Evolutionary conservation across 805 yeast genomes (phyloP).

Genomic region (Candida awuae): DNA sequence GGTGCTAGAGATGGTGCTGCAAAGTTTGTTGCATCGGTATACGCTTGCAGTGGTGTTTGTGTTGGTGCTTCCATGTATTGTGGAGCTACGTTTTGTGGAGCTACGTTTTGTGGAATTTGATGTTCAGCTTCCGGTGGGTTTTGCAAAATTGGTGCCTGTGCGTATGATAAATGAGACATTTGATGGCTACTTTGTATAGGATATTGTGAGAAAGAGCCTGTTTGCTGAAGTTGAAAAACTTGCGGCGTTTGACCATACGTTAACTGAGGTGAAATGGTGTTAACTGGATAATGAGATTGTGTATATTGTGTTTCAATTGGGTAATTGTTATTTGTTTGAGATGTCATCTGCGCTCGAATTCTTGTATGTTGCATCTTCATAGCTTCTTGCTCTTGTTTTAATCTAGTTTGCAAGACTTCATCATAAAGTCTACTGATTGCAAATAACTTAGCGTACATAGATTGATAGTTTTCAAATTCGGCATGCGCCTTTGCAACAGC

Average conservation of each 20-base stretch:
- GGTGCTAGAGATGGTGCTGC: background rate
- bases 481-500: slow-evolving; percentile 49
- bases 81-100: no score
- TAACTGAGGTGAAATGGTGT: slow-evolving; percentile 7
- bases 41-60: no score
- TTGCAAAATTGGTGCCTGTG: background rate
- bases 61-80: no score
- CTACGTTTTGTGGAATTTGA: no score
- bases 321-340: no score
- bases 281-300: background rate
- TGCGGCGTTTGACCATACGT: slow-evolving; percentile 3
- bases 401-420: slow-evolving; percentile 53
- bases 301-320: no score
- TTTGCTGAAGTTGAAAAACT: slow-evolving; percentile 3
- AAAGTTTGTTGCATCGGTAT: no score
- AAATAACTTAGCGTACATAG: slow-evolving; percentile 70
- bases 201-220: background rate
- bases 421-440: slow-evolving; percentile 74
- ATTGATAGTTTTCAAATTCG: slow-evolving; percentile 58
- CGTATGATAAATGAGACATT: background rate
- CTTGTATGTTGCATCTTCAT: slow-evolving; percentile 6
- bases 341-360: no score
- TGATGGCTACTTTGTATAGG: background rate
- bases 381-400: slow-evolving; percentile 22
- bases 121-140: no score